Evolutionary conservation across 1,284 basidiomycete species (phyloP).

Genomic region (Trichosporon sp.): DNA sequence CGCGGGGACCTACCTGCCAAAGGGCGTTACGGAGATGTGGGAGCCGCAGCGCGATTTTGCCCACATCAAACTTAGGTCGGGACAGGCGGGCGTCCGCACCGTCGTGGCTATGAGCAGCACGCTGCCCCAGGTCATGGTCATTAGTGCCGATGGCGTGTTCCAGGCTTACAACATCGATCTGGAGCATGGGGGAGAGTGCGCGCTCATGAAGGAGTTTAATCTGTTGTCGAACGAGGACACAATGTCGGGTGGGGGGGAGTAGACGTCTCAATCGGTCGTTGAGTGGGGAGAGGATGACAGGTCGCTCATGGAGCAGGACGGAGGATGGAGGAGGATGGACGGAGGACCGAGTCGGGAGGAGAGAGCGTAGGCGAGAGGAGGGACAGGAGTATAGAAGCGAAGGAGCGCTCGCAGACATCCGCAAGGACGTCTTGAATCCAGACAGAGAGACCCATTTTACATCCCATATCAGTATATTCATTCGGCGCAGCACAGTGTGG

Average conservation of each 20-base stretch:
- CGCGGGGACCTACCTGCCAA: conserved; percentile 84
- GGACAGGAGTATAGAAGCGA: too few species aligned
- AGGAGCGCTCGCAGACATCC: too few species aligned
- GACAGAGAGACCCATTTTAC: too few species aligned
- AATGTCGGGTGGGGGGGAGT: conserved; percentile 10
- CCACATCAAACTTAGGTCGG: conserved; percentile 76
- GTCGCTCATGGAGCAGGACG: too few species aligned
- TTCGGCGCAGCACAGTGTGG: too few species aligned
- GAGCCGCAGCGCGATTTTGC: conserved; percentile 95
- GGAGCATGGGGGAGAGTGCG: conserved; percentile 92
- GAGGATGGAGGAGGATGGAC: too few species aligned
- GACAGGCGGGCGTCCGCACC: conserved; percentile 60
- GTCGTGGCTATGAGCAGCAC: conserved; percentile 81
- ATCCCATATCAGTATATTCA: too few species aligned
- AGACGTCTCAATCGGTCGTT: background rate
- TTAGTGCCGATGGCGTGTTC: conserved; percentile 91
- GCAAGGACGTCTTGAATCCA: too few species aligned
- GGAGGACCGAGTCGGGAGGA: too few species aligned
- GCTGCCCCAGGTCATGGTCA: conserved; percentile 92
- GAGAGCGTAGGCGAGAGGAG: too few species aligned
- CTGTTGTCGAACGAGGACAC: conserved; percentile 18
- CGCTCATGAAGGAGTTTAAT: conserved; percentile 85
- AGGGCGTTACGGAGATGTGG: conserved; percentile 91
- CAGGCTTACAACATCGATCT: conserved; percentile 95
- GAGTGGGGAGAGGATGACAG: background rate